phyloP scores from a whole-genome alignment of 768 basidiomycete species.

The Phlebiopsis flavidoalba region DNA sequence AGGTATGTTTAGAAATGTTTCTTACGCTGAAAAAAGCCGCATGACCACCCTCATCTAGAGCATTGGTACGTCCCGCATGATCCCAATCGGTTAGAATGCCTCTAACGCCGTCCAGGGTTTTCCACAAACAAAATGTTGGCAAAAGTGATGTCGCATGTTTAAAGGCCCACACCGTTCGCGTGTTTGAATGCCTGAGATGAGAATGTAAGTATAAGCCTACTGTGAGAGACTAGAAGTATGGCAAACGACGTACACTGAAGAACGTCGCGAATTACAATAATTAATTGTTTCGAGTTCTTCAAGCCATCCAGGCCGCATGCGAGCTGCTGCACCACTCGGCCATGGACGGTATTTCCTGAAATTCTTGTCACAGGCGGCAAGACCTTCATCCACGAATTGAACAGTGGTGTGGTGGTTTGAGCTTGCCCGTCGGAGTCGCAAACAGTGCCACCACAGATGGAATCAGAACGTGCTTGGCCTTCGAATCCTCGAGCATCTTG shows the following conservation, averaged over 20 bases:
- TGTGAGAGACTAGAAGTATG: no score
- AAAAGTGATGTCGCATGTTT: neutral
- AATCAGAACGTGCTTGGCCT: no score
- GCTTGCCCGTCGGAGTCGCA: no score
- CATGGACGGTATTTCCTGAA: neutral
- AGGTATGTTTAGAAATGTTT: no score
- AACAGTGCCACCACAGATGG: no score
- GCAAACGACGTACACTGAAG: neutral
- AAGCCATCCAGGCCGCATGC: neutral
- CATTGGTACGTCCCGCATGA: neutral
- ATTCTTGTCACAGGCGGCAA: no score
- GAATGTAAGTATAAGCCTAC: no score
- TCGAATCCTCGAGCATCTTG: no score
- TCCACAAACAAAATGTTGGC: neutral
- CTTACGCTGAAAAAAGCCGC: neutral
- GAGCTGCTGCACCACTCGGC: neutral
- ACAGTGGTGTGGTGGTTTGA: no score
- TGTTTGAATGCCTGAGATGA: no score
- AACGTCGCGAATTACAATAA: neutral
- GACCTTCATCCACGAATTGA: no score
- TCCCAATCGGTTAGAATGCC: neutral
- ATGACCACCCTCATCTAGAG: conserved; percentile 5
- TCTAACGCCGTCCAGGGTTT: neutral
- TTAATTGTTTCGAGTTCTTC: neutral
- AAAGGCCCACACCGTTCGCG: no score